Percentiles rank a stretch among this genome's conserved stretches.
phyloP scores from a whole-genome alignment of 2,329 filamentous ascomycete species.

The Alternaria solani region DNA sequence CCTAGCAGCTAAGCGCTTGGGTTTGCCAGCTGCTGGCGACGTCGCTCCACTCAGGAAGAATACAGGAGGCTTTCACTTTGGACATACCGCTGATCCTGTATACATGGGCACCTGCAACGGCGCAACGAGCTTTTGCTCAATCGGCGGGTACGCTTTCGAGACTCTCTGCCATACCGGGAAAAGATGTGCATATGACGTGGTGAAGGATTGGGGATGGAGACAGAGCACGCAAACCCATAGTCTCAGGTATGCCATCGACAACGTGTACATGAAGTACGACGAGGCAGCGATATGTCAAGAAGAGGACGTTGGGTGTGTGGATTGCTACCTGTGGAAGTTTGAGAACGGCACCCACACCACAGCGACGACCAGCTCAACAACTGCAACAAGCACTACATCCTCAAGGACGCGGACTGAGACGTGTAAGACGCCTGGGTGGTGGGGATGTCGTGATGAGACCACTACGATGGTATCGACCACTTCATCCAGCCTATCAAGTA shows the following conservation, averaged over 20 bases:
- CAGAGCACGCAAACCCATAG: conserved; percentile 45
- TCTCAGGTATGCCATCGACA: conserved; percentile 46
- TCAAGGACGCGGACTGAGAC: conserved; percentile 46
- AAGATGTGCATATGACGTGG: conserved; percentile 47
- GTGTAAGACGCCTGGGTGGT: conserved; percentile 50
- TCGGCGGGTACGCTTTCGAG: conserved; percentile 49
- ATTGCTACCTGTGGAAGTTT: conserved; percentile 49
- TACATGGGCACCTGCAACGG: conserved; percentile 51
- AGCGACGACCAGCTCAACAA: conserved; percentile 33
- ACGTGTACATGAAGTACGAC: conserved; percentile 47
- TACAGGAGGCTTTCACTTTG: conserved; percentile 48
- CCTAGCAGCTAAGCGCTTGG: conserved; percentile 44
- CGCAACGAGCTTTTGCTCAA: conserved; percentile 47
- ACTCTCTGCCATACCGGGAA: conserved; percentile 48
- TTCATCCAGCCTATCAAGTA: conserved; percentile 29
- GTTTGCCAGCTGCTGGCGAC: conserved; percentile 40
- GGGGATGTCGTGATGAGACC: conserved; percentile 48
- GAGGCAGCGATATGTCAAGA: conserved; percentile 44
- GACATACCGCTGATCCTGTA: conserved; percentile 47
- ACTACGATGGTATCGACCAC: conserved; percentile 35
- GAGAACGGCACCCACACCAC: conserved; percentile 46
- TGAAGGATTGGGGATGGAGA: conserved; percentile 49
- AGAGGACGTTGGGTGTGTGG: conserved; percentile 46
- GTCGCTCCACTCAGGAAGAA: conserved; percentile 43
- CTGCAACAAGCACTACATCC: conserved; percentile 32